These are phyloP conservation scores for Gaeumannomyces sp. DNA, from an alignment of 2,329 filamentous ascomycete species.

Conservation along the genomic window DNA sequence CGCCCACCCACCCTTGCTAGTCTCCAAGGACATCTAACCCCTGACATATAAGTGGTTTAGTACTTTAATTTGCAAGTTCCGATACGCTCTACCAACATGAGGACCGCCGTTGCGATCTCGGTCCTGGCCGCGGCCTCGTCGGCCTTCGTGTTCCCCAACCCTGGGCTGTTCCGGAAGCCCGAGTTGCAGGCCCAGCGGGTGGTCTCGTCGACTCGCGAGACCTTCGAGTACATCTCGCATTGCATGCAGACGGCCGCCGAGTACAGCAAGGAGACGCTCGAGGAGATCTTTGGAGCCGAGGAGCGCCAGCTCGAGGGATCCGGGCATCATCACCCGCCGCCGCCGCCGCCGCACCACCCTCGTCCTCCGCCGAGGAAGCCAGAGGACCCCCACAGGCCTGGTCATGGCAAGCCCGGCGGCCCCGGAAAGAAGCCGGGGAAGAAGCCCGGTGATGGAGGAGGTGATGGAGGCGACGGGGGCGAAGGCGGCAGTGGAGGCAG, in stretches of 20 bases:
- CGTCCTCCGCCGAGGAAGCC: not conserved
- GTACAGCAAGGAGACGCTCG: slow-evolving; percentile 13
- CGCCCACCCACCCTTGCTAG: too few relatives aligned
- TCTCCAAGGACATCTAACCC: too few relatives aligned
- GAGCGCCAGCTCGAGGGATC: slow-evolving; percentile 3
- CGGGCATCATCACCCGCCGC: not conserved
- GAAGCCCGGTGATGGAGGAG: not conserved
- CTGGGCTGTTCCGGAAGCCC: slow-evolving; percentile 15
- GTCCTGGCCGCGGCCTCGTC: slow-evolving; percentile 16
- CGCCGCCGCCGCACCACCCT: not conserved
- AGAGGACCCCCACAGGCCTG: slow-evolving; percentile 5
- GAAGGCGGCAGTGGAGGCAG: not conserved
- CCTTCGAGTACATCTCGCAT: slow-evolving; percentile 13
- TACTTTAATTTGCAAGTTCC: not conserved
- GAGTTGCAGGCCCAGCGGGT: slow-evolving; percentile 12
- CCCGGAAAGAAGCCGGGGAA: not conserved
- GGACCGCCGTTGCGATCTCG: not conserved
- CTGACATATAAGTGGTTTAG: not conserved
- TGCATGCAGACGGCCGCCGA: slow-evolving; percentile 10
- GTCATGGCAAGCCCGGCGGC: not conserved
- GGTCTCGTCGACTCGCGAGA: slow-evolving; percentile 9
- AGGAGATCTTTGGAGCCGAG: slow-evolving; percentile 12
- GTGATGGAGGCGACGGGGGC: too few relatives aligned
- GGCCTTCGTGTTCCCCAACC: slow-evolving; percentile 19
- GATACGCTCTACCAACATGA: not conserved